Conservation (phyloP, 148 eudicot species). For the Rhododendron griersonianum region DNA sequence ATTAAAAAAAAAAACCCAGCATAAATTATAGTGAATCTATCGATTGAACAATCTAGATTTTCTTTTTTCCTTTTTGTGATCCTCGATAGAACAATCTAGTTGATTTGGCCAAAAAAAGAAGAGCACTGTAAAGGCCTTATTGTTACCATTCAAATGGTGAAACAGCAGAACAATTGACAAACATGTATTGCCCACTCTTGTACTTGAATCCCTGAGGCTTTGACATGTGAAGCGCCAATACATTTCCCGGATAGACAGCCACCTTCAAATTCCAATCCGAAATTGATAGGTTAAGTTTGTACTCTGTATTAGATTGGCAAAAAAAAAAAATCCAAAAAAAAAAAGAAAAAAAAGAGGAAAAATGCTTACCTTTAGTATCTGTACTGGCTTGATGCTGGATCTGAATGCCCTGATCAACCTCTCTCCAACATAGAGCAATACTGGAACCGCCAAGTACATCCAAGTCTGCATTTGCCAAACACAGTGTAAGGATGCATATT, state of each 20-base stretch:
- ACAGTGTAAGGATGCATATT: background rate
- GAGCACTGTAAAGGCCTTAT: background rate
- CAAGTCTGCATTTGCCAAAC: conserved; percentile 36
- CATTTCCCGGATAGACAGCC: conserved; percentile 58
- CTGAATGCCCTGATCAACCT: conserved; percentile 45
- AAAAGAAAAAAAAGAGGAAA: background rate
- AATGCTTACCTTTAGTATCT: conserved; percentile 38
- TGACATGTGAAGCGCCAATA: conserved; percentile 52
- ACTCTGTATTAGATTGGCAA: background rate
- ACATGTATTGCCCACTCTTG: conserved; percentile 60
- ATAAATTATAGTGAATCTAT: background rate
- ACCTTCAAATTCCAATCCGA: conserved; percentile 26
- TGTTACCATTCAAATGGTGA: conserved; percentile 57
- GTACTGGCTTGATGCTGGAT: conserved; percentile 49
- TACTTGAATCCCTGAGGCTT: conserved; percentile 60
- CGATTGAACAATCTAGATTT: background rate
- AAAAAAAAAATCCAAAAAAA: too few species aligned
- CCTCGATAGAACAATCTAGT: background rate
- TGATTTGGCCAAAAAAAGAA: background rate
- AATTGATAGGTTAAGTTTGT: background rate
- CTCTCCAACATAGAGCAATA: conserved; percentile 37
- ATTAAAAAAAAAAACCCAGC: background rate
- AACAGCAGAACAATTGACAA: conserved; percentile 61
- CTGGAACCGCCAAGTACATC: conserved; percentile 52
- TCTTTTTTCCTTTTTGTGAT: too few species aligned